A percentile compares a stretch with the other conserved stretches of the same genome.
These are phyloP conservation scores for Kluyveromyces sp. DNA, from an alignment of 1,139 yeast species.

Conservation along the genomic window DNA sequence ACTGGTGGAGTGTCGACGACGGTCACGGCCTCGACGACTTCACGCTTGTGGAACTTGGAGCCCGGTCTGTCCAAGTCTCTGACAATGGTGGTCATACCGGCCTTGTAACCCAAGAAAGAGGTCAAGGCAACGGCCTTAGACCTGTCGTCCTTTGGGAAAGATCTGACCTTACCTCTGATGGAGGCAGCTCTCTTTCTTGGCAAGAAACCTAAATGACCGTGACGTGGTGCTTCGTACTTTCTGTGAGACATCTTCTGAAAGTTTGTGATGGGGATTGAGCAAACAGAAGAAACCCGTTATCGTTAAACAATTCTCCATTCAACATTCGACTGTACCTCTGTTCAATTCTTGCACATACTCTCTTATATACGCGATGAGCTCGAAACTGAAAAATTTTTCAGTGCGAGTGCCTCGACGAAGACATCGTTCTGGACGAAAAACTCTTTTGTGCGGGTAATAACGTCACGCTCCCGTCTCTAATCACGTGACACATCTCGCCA, in stretches of 20 bases:
- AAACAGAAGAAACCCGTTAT: background rate
- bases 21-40: constrained; percentile 98
- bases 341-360: background rate
- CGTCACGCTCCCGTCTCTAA: no score
- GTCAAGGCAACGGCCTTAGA: constrained; percentile 98
- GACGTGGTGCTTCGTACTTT: constrained; percentile 99
- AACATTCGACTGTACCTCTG: no score
- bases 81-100: constrained; percentile 99
- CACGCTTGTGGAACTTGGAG: constrained; percentile 99
- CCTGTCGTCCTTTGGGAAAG: constrained; percentile 99
- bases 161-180: constrained; percentile 98
- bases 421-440: background rate
- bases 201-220: constrained; percentile 98
- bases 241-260: constrained; percentile 81
- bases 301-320: background rate
- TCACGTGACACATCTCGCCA: no score
- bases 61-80: constrained; percentile 99
- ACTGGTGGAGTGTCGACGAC: constrained; percentile 99
- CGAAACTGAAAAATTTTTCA: background rate
- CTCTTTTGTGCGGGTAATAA: no score
- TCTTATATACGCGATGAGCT: background rate
- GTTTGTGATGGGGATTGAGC: constrained; percentile 3
- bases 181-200: constrained; percentile 99
- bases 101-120: constrained; percentile 97
- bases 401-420: background rate